Evolutionary conservation across 768 basidiomycete genomes (phyloP).

Genomic region (Amylocystis lapponica): DNA sequence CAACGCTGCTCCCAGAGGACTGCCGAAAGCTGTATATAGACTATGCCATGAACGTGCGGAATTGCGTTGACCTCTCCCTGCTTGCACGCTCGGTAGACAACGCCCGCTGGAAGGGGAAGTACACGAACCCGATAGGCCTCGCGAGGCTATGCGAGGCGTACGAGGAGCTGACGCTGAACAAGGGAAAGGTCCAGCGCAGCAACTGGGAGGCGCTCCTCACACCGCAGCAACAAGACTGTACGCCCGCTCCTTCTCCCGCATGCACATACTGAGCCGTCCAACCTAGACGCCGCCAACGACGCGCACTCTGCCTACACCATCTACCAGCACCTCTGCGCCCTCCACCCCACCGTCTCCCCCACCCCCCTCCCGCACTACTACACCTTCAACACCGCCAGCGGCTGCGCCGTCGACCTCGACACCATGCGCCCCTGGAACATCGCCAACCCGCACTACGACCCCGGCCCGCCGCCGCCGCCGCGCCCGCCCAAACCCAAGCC

Average conservation of each 20-base stretch:
- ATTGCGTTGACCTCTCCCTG: constrained; percentile 63
- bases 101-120: constrained; percentile 65
- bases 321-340: constrained; percentile 39
- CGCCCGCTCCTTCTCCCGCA: constrained; percentile 15
- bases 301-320: constrained; percentile 57
- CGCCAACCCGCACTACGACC: constrained; percentile 64
- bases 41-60: constrained; percentile 35
- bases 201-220: constrained; percentile 61
- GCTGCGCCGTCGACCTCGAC: constrained; percentile 38
- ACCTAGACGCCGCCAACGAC: constrained; percentile 66
- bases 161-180: constrained; percentile 42
- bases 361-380: constrained; percentile 39
- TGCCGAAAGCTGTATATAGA: constrained; percentile 56
- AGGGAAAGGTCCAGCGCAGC: constrained; percentile 56
- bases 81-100: constrained; percentile 70
- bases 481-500: constrained; percentile 10
- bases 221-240: constrained; percentile 52
- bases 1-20: constrained; percentile 42
- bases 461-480: constrained; percentile 59
- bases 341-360: constrained; percentile 36
- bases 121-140: constrained; percentile 54
- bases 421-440: constrained; percentile 40
- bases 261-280: constrained; percentile 8
- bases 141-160: constrained; percentile 62
- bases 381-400: constrained; percentile 48